Base-by-base conservation (phyloP, 306 rosid species). In the Glycyrrhiza uralensis region DNA sequence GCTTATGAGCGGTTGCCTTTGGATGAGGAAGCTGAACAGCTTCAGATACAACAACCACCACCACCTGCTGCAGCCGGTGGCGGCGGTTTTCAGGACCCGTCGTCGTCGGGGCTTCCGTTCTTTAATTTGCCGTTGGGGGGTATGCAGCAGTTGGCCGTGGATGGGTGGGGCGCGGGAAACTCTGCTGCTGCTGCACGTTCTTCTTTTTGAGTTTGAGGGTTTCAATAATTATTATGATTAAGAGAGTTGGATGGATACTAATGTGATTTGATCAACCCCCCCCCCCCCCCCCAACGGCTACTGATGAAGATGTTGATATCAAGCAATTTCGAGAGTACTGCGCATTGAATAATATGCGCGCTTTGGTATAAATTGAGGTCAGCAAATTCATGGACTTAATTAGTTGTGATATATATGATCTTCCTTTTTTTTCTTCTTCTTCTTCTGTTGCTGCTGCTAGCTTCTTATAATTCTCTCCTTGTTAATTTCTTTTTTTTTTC, bases 1-100 rank as follows among this genome's bases (percentile, higher is more conserved):
- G 96, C 98, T 1, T 93, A 90, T 7, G 98, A 93, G 78, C 72
- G 91, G 57, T 45, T 93, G 56, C 96, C 98, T 9, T 64, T 90
- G 36, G 98, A 92, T 1, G 96, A 89, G 32, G 87, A 89, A 33
- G 91, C 9, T 2, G 44, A 83, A 20, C 86, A 84, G 79, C 47
- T 77, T 18, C 89, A 81, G 72, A 64, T 87, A 29, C 87, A 81
- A n/a, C 72, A 69, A n/a, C 82, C n/a, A n/a, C n/a, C n/a, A n/a
- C n/a, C n/a, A n/a, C n/a, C n/a, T n/a, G n/a, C n/a, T n/a, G n/a
- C 82, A 0, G 81, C 83, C 3, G 80, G 78, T 1, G 54, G 74
- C 0, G 81, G 80, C 0, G 77, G 82, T 0, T 89, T 83, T 62
- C 67, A 87, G 0, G 98, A 89, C 76, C 87, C 90, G 0, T 89